Conservation (phyloP, 148 eudicot species). For the Spergularia marina region DNA sequence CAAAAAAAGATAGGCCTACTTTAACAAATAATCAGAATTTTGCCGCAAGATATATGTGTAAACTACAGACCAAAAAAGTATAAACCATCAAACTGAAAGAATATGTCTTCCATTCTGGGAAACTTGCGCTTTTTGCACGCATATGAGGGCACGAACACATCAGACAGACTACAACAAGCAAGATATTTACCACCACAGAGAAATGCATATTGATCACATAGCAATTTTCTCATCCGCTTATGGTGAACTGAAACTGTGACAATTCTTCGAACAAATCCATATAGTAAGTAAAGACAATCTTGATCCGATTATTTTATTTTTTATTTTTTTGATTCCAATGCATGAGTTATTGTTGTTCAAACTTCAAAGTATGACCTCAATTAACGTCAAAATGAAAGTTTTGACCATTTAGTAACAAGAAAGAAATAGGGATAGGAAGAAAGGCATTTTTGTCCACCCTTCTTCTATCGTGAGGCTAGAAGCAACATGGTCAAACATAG, state of each 20-base stretch:
- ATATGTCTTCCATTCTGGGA: not conserved
- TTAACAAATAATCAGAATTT: constrained; percentile 5
- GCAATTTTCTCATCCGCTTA: not conserved
- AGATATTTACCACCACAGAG: not conserved
- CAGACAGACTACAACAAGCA: not conserved
- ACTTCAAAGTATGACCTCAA: not conserved
- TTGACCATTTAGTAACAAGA: no score
- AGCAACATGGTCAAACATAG: not conserved
- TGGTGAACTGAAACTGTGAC: not conserved
- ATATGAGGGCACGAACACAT: not conserved
- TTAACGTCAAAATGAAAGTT: not conserved
- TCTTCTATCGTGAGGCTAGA: no score
- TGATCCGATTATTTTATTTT: no score
- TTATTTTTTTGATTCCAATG: no score
- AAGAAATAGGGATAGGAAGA: no score
- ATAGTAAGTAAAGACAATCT: no score
- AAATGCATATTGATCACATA: not conserved
- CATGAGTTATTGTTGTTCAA: no score
- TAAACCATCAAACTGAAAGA: not conserved
- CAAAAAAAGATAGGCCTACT: constrained; percentile 13
- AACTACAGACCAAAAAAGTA: not conserved
- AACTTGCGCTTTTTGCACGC: not conserved
- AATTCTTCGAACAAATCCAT: no score
- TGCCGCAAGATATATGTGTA: not conserved
- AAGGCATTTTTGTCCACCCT: no score